phyloP scores from a whole-genome alignment of 2,329 filamentous ascomycete genomes.

The Fusarium pseudoanthophilum region DNA sequence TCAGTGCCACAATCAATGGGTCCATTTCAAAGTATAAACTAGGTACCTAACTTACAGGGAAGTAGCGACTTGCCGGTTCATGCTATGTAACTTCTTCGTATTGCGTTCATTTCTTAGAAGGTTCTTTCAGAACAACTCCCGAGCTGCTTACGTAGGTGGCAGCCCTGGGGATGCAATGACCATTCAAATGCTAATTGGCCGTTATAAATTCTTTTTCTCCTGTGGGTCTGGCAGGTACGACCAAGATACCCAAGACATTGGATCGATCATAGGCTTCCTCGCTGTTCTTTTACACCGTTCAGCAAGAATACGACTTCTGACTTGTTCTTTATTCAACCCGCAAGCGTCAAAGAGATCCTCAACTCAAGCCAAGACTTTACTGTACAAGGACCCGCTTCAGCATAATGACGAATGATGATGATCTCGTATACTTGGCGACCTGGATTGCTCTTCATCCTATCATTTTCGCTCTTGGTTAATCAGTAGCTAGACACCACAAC shows the following conservation, averaged over 20 bases:
- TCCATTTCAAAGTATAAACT: neutral
- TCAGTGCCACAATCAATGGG: neutral
- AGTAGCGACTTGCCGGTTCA: neutral
- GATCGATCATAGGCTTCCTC: neutral
- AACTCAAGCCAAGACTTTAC: neutral
- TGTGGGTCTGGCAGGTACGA: neutral
- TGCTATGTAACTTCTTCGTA: neutral
- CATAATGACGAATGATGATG: conserved; percentile 24
- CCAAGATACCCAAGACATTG: neutral
- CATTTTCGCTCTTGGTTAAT: neutral
- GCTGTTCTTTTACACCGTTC: neutral
- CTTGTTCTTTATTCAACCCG: conserved; percentile 1
- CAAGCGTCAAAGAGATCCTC: neutral
- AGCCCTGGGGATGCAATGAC: neutral
- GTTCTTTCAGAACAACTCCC: neutral
- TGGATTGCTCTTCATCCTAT: neutral
- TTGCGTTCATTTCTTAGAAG: neutral
- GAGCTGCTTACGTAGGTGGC: neutral
- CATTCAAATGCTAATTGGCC: neutral
- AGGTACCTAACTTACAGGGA: neutral
- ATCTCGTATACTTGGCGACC: neutral
- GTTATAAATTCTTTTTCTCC: neutral
- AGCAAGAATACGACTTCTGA: neutral
- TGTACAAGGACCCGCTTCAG: neutral
- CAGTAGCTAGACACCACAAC: neutral